phyloP scores from a whole-genome alignment of 2,329 filamentous ascomycete species.

The Trichoderma endophyticum region DNA sequence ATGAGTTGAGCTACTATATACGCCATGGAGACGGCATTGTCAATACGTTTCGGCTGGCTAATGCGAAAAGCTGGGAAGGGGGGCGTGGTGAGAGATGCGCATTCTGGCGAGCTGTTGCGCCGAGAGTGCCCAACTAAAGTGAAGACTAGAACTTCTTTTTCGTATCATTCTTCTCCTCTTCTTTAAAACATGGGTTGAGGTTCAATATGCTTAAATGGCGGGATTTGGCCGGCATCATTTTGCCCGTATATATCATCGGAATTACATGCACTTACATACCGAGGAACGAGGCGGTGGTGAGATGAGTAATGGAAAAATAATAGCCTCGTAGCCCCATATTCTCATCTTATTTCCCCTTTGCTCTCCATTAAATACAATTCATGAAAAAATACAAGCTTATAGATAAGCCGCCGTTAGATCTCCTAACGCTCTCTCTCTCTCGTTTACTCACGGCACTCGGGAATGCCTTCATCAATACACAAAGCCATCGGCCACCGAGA shows the following conservation, averaged over 20 bases:
- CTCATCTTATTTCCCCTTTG: not conserved
- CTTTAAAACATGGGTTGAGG: not conserved
- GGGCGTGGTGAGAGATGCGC: slow-evolving; percentile 44
- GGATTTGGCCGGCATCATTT: not conserved
- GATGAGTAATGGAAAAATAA: not conserved
- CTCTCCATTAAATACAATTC: not conserved
- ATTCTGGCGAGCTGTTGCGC: slow-evolving; percentile 36
- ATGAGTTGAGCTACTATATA: slow-evolving; percentile 26
- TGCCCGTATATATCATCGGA: not conserved
- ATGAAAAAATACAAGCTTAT: not conserved
- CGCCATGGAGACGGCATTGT: slow-evolving; percentile 27
- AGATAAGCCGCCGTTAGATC: not conserved
- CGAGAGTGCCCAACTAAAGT: slow-evolving; percentile 10
- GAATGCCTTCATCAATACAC: not conserved
- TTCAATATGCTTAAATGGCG: not conserved
- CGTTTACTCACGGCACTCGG: not conserved
- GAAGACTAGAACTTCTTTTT: not conserved
- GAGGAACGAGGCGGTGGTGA: not conserved
- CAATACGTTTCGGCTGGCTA: slow-evolving; percentile 40
- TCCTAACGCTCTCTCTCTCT: not conserved
- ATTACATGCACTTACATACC: not conserved
- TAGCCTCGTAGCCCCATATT: not conserved
- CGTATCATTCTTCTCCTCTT: not conserved
- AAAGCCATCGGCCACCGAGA: not conserved
- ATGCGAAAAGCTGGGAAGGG: slow-evolving; percentile 47